Percentiles rank a stretch among this genome's conserved stretches.
Evolutionary conservation across 805 yeast species (phyloP).

Genomic region (Brettanomyces sp.): DNA sequence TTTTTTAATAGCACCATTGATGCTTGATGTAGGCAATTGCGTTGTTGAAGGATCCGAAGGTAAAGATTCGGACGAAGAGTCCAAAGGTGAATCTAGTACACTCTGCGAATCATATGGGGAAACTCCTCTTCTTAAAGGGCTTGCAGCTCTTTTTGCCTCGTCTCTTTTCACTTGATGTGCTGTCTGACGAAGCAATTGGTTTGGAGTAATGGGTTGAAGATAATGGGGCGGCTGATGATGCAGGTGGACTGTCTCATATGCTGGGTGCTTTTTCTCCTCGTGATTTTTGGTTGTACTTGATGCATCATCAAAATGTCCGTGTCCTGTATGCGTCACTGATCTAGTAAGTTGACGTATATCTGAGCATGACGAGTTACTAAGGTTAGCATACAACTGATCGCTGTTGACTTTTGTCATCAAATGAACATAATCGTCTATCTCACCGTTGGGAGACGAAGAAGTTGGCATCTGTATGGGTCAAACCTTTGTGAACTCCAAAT

Average conservation of each 20-base stretch:
- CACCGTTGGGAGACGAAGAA: not conserved
- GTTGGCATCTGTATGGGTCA: not conserved
- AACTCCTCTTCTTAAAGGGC: conserved; percentile 3
- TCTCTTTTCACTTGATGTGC: not conserved
- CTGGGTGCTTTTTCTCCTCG: conserved; percentile 1
- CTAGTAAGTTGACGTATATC: conserved; percentile 10
- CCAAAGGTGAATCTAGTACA: not conserved
- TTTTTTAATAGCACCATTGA: not conserved
- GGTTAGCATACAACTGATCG: conserved; percentile 1
- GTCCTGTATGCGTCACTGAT: conserved; percentile 19
- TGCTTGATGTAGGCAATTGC: not conserved
- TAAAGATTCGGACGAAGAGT: not conserved
- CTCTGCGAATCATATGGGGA: not conserved
- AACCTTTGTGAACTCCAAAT: too few species aligned
- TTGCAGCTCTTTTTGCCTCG: not conserved
- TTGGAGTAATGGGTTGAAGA: conserved; percentile 16
- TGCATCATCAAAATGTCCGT: conserved; percentile 2
- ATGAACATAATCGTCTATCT: not conserved
- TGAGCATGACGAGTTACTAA: conserved; percentile 1
- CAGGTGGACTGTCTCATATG: conserved; percentile 18
- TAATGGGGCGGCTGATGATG: conserved; percentile 9
- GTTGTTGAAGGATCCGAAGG: not conserved
- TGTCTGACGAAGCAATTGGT: conserved; percentile 6
- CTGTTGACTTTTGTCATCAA: not conserved
- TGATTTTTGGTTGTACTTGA: conserved; percentile 2